phyloP scores from a whole-genome alignment of 2,329 filamentous ascomycete genomes.

The Dendryphion nanum region DNA sequence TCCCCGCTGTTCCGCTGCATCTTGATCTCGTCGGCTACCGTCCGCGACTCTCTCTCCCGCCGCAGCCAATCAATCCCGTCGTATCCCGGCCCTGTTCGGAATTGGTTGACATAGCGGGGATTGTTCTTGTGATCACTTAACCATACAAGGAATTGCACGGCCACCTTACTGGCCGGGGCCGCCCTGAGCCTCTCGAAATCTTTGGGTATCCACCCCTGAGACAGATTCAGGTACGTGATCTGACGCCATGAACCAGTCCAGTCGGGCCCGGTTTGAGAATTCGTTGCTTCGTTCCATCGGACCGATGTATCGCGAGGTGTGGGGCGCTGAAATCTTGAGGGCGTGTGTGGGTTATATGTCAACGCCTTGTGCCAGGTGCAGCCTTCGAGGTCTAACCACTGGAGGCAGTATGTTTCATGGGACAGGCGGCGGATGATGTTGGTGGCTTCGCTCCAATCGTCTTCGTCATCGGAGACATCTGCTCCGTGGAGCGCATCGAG shows the following conservation, averaged over 20 bases:
- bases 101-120: slow-evolving; percentile 8
- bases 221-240: slow-evolving; percentile 41
- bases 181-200: slow-evolving; percentile 26
- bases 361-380: slow-evolving; percentile 59
- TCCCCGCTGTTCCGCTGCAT: slow-evolving; percentile 13
- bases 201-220: slow-evolving; percentile 46
- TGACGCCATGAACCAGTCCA: slow-evolving; percentile 47
- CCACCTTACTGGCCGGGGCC: slow-evolving; percentile 35
- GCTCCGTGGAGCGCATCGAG: slow-evolving; percentile 49
- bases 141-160: slow-evolving; percentile 35
- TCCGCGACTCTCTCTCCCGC: slow-evolving; percentile 35
- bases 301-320: slow-evolving; percentile 10
- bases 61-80: slow-evolving; percentile 38
- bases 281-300: slow-evolving; percentile 1
- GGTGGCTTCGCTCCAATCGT: slow-evolving; percentile 57
- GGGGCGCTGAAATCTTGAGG: background rate
- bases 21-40: slow-evolving; percentile 33
- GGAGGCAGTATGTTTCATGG: slow-evolving; percentile 55
- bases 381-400: slow-evolving; percentile 63
- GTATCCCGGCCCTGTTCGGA: slow-evolving; percentile 12
- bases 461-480: slow-evolving; percentile 53
- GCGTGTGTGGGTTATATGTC: slow-evolving; percentile 33
- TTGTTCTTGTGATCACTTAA: slow-evolving; percentile 31
- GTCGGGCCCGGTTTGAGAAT: slow-evolving; percentile 20
- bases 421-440: slow-evolving; percentile 57